Evolutionary conservation across 2,329 filamentous ascomycete genomes (phyloP).

Genomic region (Pestalotiopsis sp.): DNA sequence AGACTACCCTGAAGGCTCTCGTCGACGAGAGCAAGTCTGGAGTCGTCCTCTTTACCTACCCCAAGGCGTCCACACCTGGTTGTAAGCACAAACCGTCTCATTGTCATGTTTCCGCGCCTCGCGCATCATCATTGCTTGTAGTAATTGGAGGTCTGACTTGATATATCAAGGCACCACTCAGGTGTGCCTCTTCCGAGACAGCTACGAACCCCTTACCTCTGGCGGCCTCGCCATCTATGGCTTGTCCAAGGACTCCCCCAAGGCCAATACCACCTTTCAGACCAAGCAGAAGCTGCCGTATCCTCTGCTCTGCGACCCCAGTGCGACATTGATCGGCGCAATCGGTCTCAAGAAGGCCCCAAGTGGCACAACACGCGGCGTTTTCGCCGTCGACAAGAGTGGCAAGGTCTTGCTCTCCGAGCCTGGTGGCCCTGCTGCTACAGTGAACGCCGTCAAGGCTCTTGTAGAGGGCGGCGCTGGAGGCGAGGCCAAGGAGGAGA

Average conservation of each 20-base stretch:
- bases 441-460: slow-evolving; percentile 75
- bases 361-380: slow-evolving; percentile 80
- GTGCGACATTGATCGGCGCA: slow-evolving; percentile 74
- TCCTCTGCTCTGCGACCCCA: slow-evolving; percentile 82
- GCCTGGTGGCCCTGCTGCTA: slow-evolving; percentile 76
- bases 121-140: neutral
- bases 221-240: slow-evolving; percentile 88
- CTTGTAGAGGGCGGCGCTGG: slow-evolving; percentile 53
- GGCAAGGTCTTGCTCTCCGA: slow-evolving; percentile 80
- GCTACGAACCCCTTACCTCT: slow-evolving; percentile 73
- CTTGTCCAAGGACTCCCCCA: slow-evolving; percentile 83
- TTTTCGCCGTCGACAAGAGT: slow-evolving; percentile 82
- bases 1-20: slow-evolving; percentile 78
- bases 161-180: slow-evolving; percentile 77
- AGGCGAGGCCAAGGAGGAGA: slow-evolving; percentile 22
- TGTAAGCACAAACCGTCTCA: slow-evolving; percentile 66
- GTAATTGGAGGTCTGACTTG: slow-evolving; percentile 19
- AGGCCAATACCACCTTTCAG: slow-evolving; percentile 91
- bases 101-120: neutral
- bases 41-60: slow-evolving; percentile 93
- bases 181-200: slow-evolving; percentile 90
- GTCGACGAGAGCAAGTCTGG: slow-evolving; percentile 83
- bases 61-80: slow-evolving; percentile 89
- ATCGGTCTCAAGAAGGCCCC: slow-evolving; percentile 89
- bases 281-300: slow-evolving; percentile 90